Evolutionary conservation across 179 eudicot genomes (phyloP).

Genomic region (Corrigiola litoralis): DNA sequence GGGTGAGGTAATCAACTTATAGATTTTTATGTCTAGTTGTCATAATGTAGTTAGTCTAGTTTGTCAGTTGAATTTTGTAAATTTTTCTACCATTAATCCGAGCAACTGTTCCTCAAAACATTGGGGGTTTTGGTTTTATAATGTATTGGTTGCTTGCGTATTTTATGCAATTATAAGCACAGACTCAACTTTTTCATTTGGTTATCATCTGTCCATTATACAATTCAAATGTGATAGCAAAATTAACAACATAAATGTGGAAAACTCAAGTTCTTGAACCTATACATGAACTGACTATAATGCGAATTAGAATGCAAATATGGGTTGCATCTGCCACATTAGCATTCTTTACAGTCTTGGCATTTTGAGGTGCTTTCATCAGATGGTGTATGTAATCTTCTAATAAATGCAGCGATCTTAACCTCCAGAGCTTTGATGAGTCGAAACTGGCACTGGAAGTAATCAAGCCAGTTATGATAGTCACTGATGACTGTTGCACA

Average conservation of each 20-base stretch:
- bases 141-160: background rate
- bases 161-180: background rate
- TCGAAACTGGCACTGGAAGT: conserved; percentile 57
- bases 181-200: background rate
- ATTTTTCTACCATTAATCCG: too few species aligned
- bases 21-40: too few species aligned
- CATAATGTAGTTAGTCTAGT: too few species aligned
- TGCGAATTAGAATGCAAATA: background rate
- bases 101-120: too few species aligned
- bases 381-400: background rate
- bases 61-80: too few species aligned
- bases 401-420: background rate
- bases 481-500: conserved; percentile 44
- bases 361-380: background rate
- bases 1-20: too few species aligned
- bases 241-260: background rate
- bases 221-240: background rate
- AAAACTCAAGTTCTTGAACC: conserved; percentile 1
- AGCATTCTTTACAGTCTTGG: background rate
- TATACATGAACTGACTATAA: background rate
- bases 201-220: conserved; percentile 1
- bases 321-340: background rate
- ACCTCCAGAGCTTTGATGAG: conserved; percentile 67
- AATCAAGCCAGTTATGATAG: conserved; percentile 60
- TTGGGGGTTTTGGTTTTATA: too few species aligned